Conservation (phyloP, 192 early-diverging fungal genomes). For the Helicostylum pulchrum region DNA sequence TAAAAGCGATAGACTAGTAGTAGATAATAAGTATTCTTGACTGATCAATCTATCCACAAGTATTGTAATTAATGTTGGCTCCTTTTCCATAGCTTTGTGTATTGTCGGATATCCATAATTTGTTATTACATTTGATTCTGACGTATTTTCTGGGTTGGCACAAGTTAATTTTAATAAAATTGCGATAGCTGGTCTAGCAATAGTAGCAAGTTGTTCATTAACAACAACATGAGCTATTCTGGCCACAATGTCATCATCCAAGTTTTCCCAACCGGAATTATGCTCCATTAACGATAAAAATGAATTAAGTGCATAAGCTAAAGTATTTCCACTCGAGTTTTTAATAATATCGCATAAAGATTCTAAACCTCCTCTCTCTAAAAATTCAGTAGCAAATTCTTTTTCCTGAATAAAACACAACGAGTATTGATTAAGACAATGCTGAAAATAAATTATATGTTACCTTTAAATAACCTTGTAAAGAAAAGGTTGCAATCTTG, state of each 20-base stretch:
- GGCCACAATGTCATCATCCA: constrained; percentile 48
- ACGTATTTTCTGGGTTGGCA: constrained; percentile 29
- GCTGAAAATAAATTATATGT: background rate
- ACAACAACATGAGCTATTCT: constrained; percentile 57
- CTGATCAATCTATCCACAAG: constrained; percentile 58
- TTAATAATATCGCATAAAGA: constrained; percentile 59
- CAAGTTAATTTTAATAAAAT: constrained; percentile 63
- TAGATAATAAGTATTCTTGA: constrained; percentile 60
- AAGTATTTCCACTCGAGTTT: constrained; percentile 57
- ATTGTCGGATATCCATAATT: constrained; percentile 23
- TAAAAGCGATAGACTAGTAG: constrained; percentile 60
- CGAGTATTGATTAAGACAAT: too few relatives aligned
- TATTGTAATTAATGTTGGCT: constrained; percentile 43
- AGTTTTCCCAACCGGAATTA: constrained; percentile 58
- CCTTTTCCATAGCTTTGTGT: constrained; percentile 44
- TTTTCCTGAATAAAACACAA: constrained; percentile 43
- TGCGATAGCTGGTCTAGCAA: constrained; percentile 68
- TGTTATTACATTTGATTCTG: background rate
- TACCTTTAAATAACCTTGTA: constrained; percentile 65
- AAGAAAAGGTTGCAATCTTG: constrained; percentile 58
- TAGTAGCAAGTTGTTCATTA: constrained; percentile 62
- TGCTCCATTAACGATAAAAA: constrained; percentile 66
- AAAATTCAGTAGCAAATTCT: constrained; percentile 64
- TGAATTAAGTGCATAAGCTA: constrained; percentile 67
- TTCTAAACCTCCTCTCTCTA: constrained; percentile 50